Evolutionary conservation across 106 monocot genomes (phyloP).

Genomic region (Platanthera zijinensis): DNA sequence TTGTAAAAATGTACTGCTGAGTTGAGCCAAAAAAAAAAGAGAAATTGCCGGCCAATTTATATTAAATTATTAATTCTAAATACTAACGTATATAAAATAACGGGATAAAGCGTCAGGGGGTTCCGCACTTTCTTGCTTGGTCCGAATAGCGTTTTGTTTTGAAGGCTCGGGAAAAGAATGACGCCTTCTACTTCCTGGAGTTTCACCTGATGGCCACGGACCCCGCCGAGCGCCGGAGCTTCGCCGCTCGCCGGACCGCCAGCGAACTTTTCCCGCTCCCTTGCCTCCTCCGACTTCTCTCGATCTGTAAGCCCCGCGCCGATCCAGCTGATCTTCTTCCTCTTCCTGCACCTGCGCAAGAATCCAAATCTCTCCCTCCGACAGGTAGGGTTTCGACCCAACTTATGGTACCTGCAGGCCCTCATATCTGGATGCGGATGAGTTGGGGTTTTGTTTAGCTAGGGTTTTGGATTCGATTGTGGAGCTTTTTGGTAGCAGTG

Average conservation of each 20-base stretch:
- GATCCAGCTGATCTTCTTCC: not conserved
- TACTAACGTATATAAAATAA: too few species aligned
- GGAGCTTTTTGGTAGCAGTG: not conserved
- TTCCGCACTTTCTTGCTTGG: not conserved
- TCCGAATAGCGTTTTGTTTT: not conserved
- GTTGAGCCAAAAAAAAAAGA: not conserved
- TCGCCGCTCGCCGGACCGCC: not conserved
- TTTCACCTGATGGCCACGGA: not conserved
- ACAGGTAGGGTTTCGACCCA: not conserved
- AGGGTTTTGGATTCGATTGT: constrained; percentile 8
- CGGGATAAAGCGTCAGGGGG: too few species aligned
- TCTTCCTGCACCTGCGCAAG: not conserved
- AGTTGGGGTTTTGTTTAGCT: constrained; percentile 1
- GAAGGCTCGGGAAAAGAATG: not conserved
- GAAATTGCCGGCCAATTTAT: not conserved
- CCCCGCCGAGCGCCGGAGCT: not conserved
- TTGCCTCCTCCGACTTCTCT: not conserved
- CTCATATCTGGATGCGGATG: constrained; percentile 1
- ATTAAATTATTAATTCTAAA: too few species aligned
- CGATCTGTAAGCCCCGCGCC: not conserved
- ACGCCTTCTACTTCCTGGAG: not conserved
- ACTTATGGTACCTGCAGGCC: not conserved
- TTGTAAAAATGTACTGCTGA: not conserved
- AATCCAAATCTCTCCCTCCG: too few species aligned
- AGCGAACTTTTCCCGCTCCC: not conserved